Base-by-base conservation (phyloP, 805 yeast genomes). In the Candida andamanensis region DNA sequence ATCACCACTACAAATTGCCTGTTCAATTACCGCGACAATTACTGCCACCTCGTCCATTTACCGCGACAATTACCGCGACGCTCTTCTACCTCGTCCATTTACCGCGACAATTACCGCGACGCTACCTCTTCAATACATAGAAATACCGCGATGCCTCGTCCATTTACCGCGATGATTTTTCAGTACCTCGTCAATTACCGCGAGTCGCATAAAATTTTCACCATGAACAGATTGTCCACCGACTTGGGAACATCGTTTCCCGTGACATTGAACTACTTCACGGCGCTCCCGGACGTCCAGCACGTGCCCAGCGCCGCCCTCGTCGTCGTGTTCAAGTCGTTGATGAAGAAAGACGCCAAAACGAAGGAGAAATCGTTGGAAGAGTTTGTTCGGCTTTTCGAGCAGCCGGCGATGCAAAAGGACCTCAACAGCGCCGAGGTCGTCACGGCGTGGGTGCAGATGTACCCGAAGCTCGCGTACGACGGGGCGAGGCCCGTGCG, bases 351-450 rank as follows among this genome's bases (percentile, higher is more conserved):
- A 49, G 95, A 87, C 47, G 72, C 80, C 5, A 78, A 76, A n/a
- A 90, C 97, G 0, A 83, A 79, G 49, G 95, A 85, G 45, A 84
- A 80, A 50, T 86, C 92, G 1, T 60, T 86, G 16, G 50, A 43
- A 5, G 94, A 83, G 25, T 47, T 64, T 27, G 35, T 50, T 19
- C 39, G 39, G 6, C 50, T 81, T 18, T 45, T 65, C 3, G 40
- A 73, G 3, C 15, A 30, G 9, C 16, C 19, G 2, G 13, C 22
- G 12, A 24, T 24, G 14, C 37, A 51, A 19, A 37, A 45, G 4
- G 37, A 41, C 1, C 21, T 40, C 4, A 23, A 35, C 6, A 79
- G 80, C 40, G 83, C 78, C 32, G 45, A 74, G 16, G 69, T 72
- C 13, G 54, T 71, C n/a, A 68, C 66, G 31, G 71, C 78, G 22